Conservation (phyloP, 768 basidiomycete genomes). For the Heimioporus sp. region DNA sequence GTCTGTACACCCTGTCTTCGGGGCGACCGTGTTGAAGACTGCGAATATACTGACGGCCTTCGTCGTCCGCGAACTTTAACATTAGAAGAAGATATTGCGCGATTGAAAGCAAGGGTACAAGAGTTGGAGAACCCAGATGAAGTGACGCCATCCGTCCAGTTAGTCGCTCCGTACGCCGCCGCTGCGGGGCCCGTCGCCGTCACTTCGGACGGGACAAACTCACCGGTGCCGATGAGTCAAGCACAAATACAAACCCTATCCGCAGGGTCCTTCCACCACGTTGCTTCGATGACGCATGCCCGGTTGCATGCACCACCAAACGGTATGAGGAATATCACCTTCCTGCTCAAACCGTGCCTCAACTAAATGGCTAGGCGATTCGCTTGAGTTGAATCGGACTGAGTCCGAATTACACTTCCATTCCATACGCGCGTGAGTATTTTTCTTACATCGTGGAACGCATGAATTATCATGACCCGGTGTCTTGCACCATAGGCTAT, state of each 20-base stretch:
- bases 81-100: slow-evolving; percentile 56
- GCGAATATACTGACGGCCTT: slow-evolving; percentile 68
- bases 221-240: neutral
- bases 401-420: neutral
- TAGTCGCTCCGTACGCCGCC: slow-evolving; percentile 48
- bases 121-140: slow-evolving; percentile 56
- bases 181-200: neutral
- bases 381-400: neutral
- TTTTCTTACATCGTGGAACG: neutral
- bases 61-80: slow-evolving; percentile 58
- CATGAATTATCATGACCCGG: neutral
- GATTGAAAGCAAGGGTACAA: slow-evolving; percentile 53
- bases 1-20: slow-evolving; percentile 61
- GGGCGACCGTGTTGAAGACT: slow-evolving; percentile 61
- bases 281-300: neutral
- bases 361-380: neutral
- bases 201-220: neutral
- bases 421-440: slow-evolving; percentile 12
- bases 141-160: slow-evolving; percentile 44
- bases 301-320: neutral
- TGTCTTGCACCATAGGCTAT: slow-evolving; percentile 14
- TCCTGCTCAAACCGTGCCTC: neutral
- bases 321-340: neutral
- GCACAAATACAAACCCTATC: neutral
- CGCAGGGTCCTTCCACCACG: neutral